Percentiles rank a stretch among this genome's conserved stretches.
These are phyloP conservation scores for Suillus sp. DNA, from an alignment of 768 basidiomycete species.

Conservation along the genomic window DNA sequence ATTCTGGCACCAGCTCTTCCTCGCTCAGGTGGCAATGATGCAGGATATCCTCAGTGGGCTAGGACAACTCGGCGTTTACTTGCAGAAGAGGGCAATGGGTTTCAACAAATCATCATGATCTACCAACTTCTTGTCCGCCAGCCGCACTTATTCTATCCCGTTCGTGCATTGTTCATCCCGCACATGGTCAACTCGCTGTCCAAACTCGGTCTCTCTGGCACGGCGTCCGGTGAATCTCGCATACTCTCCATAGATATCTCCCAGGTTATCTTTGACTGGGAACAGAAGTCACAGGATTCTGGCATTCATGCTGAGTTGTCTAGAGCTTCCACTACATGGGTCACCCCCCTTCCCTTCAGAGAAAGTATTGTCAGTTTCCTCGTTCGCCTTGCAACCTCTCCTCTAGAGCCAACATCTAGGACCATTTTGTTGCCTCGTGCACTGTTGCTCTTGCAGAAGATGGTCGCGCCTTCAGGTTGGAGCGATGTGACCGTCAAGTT, in stretches of 20 bases:
- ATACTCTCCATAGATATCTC: conserved; percentile 86
- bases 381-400: conserved; percentile 81
- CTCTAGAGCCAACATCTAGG: conserved; percentile 47
- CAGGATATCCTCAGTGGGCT: conserved; percentile 79
- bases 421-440: conserved; percentile 60
- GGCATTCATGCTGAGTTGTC: conserved; percentile 30
- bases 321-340: conserved; percentile 48
- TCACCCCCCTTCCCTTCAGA: conserved; percentile 75
- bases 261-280: conserved; percentile 94
- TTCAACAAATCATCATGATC: conserved; percentile 71
- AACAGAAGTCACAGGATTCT: conserved; percentile 55
- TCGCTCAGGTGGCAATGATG: conserved; percentile 55
- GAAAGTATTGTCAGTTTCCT: conserved; percentile 96
- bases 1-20: conserved; percentile 84
- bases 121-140: conserved; percentile 94
- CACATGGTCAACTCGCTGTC: conserved; percentile 89
- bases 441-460: conserved; percentile 66
- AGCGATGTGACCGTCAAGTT: conserved; percentile 90
- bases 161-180: conserved; percentile 89
- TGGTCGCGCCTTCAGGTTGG: conserved; percentile 86
- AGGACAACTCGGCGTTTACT: conserved; percentile 81
- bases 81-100: conserved; percentile 80
- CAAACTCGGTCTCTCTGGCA: conserved; percentile 80
- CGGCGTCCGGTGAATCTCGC: conserved; percentile 78
- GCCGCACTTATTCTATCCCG: conserved; percentile 87